Conservation (phyloP, 2,329 filamentous ascomycete genomes). For the Knufia fluminis region DNA sequence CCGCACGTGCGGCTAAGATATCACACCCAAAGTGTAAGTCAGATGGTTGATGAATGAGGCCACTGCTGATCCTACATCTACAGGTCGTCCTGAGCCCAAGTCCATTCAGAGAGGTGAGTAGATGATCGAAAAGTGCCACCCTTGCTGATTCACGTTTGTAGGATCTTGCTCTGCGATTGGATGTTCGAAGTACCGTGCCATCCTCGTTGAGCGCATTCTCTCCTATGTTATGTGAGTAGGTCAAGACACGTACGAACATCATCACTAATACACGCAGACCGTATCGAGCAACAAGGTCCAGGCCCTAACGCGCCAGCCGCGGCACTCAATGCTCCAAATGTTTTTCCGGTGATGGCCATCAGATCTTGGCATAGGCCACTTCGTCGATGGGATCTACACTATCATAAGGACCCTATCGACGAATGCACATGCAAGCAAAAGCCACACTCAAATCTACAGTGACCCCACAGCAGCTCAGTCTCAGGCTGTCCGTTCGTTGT, state of each 20-base stretch:
- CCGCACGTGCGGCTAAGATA: background rate
- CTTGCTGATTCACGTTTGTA: background rate
- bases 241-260: background rate
- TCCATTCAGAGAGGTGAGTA: constrained; percentile 11
- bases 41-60: background rate
- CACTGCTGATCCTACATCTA: background rate
- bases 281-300: constrained; percentile 11
- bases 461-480: no score
- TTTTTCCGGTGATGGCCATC: constrained; percentile 13
- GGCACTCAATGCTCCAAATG: constrained; percentile 10
- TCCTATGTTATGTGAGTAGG: constrained; percentile 9
- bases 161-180: constrained; percentile 7
- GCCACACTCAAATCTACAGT: background rate
- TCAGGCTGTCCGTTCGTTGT: no score
- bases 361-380: constrained; percentile 11
- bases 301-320: constrained; percentile 5
- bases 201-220: constrained; percentile 10
- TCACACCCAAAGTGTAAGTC: constrained; percentile 6
- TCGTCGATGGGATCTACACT: constrained; percentile 1
- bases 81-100: constrained; percentile 9
- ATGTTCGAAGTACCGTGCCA: constrained; percentile 9
- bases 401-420: background rate
- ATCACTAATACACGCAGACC: constrained; percentile 5
- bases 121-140: background rate
- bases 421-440: background rate